Percentiles rank a stretch among this genome's conserved stretches.
phyloP scores from a whole-genome alignment of 345 rosid species.

The Carallia pectinifolia region DNA sequence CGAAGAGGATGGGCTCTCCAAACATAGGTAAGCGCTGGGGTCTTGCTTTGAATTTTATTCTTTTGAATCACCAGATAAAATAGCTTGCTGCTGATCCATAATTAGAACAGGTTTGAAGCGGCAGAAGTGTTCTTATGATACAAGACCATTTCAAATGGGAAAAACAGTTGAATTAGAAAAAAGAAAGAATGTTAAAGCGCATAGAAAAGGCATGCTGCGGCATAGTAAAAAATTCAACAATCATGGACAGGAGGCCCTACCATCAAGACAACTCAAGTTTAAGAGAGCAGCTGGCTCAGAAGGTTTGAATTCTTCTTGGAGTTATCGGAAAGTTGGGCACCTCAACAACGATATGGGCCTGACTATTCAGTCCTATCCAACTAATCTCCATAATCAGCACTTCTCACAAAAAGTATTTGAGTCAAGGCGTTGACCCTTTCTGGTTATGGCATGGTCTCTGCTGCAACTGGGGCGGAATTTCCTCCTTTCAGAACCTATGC shows the following conservation, averaged over 20 bases:
- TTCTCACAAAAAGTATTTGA: slow-evolving; percentile 21
- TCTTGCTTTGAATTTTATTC: not conserved
- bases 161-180: slow-evolving; percentile 29
- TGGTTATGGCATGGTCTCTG: slow-evolving; percentile 22
- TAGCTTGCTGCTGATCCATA: slow-evolving; percentile 1
- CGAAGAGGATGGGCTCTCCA: slow-evolving; percentile 28
- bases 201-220: slow-evolving; percentile 15
- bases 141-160: slow-evolving; percentile 25
- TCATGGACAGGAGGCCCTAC: slow-evolving; percentile 22
- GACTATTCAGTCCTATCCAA: slow-evolving; percentile 17
- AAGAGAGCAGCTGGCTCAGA: slow-evolving; percentile 14
- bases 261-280: slow-evolving; percentile 9
- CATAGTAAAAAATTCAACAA: slow-evolving; percentile 13
- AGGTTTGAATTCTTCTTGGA: slow-evolving; percentile 24
- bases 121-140: slow-evolving; percentile 30
- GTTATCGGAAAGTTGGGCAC: slow-evolving; percentile 22
- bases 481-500: slow-evolving; percentile 23
- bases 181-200: slow-evolving; percentile 16
- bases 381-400: slow-evolving; percentile 15
- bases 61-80: not conserved
- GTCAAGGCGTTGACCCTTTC: slow-evolving; percentile 16
- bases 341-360: slow-evolving; percentile 19
- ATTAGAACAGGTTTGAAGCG: slow-evolving; percentile 39
- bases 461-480: slow-evolving; percentile 32
- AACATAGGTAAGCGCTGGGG: slow-evolving; percentile 27